phyloP scores from a whole-genome alignment of 257 asterid genomes.

The Thymus mandschuricus region DNA sequence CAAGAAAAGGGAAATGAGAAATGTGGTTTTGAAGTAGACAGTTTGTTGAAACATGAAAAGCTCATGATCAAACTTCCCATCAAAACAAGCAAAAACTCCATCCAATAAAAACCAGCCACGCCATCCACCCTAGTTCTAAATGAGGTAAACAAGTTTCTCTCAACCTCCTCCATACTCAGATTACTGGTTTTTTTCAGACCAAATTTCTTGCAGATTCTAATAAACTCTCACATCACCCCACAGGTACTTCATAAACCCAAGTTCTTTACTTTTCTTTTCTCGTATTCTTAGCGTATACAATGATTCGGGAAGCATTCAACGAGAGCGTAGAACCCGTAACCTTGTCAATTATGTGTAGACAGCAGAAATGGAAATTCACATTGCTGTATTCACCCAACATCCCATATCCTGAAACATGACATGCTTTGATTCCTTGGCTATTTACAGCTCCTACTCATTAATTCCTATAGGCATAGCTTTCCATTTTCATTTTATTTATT shows the following conservation, averaged over 20 bases:
- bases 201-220: slow-evolving; percentile 9
- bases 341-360: slow-evolving; percentile 1
- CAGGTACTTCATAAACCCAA: slow-evolving; percentile 33
- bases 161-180: slow-evolving; percentile 13
- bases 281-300: not conserved
- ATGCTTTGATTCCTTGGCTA: slow-evolving; percentile 36
- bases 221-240: slow-evolving; percentile 13
- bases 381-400: slow-evolving; percentile 32
- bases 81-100: slow-evolving; percentile 39
- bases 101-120: slow-evolving; percentile 32
- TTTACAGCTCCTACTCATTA: slow-evolving; percentile 3
- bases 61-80: slow-evolving; percentile 65
- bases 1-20: slow-evolving; percentile 29
- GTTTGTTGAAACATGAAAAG: slow-evolving; percentile 67
- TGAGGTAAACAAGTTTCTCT: slow-evolving; percentile 12
- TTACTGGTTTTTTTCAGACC: not conserved
- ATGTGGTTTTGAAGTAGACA: slow-evolving; percentile 28
- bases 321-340: not conserved
- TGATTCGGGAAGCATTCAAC: not conserved
- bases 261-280: not conserved
- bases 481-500: not conserved
- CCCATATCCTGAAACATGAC: slow-evolving; percentile 38
- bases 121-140: slow-evolving; percentile 17
- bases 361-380: slow-evolving; percentile 24
- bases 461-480: slow-evolving; percentile 1